Percentiles rank a stretch among this genome's conserved stretches.
Evolutionary conservation across 441 rosid species (phyloP).

Genomic region (Melastoma candidum): DNA sequence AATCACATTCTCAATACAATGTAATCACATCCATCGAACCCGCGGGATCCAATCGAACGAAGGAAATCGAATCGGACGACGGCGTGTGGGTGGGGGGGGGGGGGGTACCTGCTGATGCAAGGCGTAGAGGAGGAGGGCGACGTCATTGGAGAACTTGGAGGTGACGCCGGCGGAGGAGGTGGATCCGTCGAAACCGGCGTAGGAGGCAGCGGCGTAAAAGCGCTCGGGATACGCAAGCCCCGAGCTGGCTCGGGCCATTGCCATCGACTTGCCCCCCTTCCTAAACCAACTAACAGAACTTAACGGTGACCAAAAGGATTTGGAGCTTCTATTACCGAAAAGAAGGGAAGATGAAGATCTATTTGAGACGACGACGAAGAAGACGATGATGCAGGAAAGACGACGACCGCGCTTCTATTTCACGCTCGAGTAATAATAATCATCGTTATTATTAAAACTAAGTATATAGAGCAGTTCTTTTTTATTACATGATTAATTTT

Average conservation of each 20-base stretch:
- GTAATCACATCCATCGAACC: not conserved
- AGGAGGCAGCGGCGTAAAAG: slow-evolving; percentile 86
- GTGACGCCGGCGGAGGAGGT: slow-evolving; percentile 30
- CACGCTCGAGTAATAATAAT: no score
- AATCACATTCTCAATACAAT: not conserved
- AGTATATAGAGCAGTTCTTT: no score
- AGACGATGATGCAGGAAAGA: no score
- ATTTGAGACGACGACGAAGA: no score
- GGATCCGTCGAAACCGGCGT: slow-evolving; percentile 92
- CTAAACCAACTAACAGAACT: no score
- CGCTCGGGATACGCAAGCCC: slow-evolving; percentile 97
- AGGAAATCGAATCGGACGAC: not conserved
- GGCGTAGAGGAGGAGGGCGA: slow-evolving; percentile 85
- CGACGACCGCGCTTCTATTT: no score
- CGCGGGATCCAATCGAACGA: not conserved
- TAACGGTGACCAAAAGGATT: no score
- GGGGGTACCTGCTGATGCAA: slow-evolving; percentile 70
- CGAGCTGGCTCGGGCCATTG: slow-evolving; percentile 85
- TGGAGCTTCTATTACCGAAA: no score
- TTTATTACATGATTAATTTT: no score
- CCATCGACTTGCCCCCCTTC: slow-evolving; percentile 20
- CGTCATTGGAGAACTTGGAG: slow-evolving; percentile 73
- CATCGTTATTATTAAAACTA: no score
- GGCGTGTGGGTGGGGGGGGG: no score
- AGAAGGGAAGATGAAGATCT: no score